Evolutionary conservation across 805 yeast genomes (phyloP), one percentile per base, ranked within the genome.

Genomic region (Pichia rugopelliculosa): DNA sequence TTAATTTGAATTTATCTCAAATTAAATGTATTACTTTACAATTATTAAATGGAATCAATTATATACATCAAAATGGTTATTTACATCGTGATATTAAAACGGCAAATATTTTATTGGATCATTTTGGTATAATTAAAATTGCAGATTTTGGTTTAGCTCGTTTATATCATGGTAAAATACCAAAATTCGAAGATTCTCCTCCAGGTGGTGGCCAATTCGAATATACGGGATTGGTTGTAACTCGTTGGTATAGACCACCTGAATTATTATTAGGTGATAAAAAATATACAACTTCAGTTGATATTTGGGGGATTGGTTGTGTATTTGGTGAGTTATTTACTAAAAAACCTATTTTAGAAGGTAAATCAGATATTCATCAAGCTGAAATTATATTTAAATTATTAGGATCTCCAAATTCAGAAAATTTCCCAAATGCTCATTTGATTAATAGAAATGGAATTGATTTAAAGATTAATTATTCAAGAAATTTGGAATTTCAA

Each of bases 201-300:
- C 81, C 82, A 0, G 82, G 82, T 3, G 82, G 82, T 4, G 82
- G 82, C 0, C 70, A 67, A 44, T 61, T 72, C 42, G 69, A 69
- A 20, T 78, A 78, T 55, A 78, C 83, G 0, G 81, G 78, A 1
- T 59, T 78, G 46, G 99, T 93, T 2, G 98, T 93, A 36, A 93
- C 99, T 0, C 69, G 99, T 54, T 93, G 99, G 99, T 93, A 95
- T 65, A 73, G 99, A 49, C 95, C 99, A 1, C 99, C 98, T 0
- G 99, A 91, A 63, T 72, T 93, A 18, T 73, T 93, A 15, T 67
- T 93, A 45, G 96, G 96, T 4, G 95, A 89, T 55, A 74, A 84
- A 56, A 71, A 76, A 50, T 91, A 91, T 63, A 89, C 97, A 2
- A 86, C 97, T 0, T 95, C 98, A 0, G 91, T 91, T 12, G 99